phyloP scores from a whole-genome alignment of 1,139 yeast species.

The Pichia sp. region DNA sequence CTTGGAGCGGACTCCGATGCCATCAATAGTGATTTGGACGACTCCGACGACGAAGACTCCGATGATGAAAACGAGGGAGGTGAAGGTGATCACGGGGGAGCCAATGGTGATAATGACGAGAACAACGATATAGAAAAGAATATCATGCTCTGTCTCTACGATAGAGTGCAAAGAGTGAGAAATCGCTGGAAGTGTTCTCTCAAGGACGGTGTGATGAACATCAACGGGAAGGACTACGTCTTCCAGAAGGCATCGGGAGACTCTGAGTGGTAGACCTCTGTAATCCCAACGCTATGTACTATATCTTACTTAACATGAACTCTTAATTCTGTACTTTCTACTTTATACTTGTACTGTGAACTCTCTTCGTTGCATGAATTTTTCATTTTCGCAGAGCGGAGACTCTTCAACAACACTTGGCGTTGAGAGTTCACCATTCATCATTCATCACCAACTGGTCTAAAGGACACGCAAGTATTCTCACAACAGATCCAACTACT shows the following conservation, averaged over 20 bases:
- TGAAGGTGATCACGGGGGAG: constrained; percentile 51
- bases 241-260: constrained; percentile 94
- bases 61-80: constrained; percentile 37
- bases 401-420: no score
- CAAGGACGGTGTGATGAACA: constrained; percentile 91
- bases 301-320: no score
- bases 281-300: no score
- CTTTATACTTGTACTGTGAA: no score
- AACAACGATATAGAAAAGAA: constrained; percentile 67
- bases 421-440: no score
- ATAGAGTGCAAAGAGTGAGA: constrained; percentile 90
- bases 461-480: no score
- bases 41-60: constrained; percentile 11
- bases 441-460: no score
- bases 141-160: constrained; percentile 90
- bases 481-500: no score
- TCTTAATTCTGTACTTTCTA: no score
- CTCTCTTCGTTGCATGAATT: no score
- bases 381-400: no score
- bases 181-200: constrained; percentile 97
- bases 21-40: constrained; percentile 30
- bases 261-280: constrained; percentile 79
- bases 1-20: constrained; percentile 32
- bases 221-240: constrained; percentile 87
- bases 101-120: constrained; percentile 51